Percentiles rank a stretch among this genome's conserved stretches.
Conservation (phyloP, 345 rosid species). For the Lenwebbia sp. region DNA sequence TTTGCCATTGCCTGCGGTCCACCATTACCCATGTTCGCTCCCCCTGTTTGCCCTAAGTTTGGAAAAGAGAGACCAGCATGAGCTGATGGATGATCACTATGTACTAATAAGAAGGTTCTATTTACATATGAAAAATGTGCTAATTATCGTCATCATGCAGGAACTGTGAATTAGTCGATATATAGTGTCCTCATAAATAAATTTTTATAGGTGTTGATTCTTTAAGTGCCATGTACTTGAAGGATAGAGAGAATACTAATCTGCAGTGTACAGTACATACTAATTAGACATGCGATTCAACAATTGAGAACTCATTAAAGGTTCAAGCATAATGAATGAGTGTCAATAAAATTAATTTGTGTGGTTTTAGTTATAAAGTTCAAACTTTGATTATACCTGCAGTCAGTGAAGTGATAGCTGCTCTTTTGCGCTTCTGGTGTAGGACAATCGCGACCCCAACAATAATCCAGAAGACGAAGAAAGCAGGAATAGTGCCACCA, state of each 20-base stretch:
- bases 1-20: neutral
- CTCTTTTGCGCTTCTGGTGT: constrained; percentile 24
- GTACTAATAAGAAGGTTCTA: neutral
- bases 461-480: constrained; percentile 18
- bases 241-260: neutral
- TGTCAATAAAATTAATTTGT: neutral
- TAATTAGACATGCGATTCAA: neutral
- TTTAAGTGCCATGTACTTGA: neutral
- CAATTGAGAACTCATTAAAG: neutral
- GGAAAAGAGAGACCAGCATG: neutral
- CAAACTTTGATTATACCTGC: neutral
- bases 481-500: constrained; percentile 24
- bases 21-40: neutral
- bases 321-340: neutral
- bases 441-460: constrained; percentile 1
- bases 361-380: neutral
- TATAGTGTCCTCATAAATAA: neutral
- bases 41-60: neutral
- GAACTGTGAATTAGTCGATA: neutral
- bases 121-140: neutral
- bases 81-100: neutral
- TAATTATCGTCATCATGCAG: neutral
- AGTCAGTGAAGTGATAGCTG: constrained; percentile 8
- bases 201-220: neutral
- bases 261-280: neutral